Conservation (phyloP, 78 protist species). For the Dictyostelium purpureum region DNA sequence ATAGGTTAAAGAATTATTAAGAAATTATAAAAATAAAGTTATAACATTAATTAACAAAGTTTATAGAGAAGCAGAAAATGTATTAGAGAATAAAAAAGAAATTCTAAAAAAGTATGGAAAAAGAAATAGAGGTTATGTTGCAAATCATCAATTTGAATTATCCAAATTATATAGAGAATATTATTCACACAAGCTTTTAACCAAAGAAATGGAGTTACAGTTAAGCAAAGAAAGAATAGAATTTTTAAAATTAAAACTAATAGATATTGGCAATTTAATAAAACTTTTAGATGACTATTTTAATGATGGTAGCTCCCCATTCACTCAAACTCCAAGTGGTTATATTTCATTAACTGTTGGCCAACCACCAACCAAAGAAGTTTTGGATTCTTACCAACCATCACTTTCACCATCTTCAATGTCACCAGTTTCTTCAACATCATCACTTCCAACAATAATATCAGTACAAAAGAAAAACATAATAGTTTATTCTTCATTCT, state of each 20-base stretch:
- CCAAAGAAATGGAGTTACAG: not conserved
- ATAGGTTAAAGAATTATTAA: conserved; percentile 52
- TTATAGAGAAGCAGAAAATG: not conserved
- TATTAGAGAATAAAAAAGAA: not conserved
- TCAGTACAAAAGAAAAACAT: conserved; percentile 9
- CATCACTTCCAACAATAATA: not conserved
- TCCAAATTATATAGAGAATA: conserved; percentile 7
- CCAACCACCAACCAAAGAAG: not conserved
- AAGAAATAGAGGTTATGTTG: not conserved
- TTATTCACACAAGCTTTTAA: not conserved
- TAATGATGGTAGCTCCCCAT: not conserved
- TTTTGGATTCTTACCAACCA: not conserved
- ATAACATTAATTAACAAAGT: conserved; percentile 28
- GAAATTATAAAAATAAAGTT: conserved; percentile 29
- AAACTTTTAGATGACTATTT: conserved; percentile 29
- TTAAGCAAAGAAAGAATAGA: conserved; percentile 13
- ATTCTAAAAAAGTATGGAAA: conserved; percentile 13
- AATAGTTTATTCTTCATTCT: conserved; percentile 47
- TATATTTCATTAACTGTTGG: not conserved
- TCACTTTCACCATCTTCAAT: not conserved
- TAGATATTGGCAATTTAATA: conserved; percentile 29
- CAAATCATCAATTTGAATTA: conserved; percentile 26
- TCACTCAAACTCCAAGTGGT: not conserved
- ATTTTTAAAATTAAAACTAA: conserved; percentile 20
- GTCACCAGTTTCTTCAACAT: not conserved